A percentile compares a stretch with the other conserved stretches of the same genome.
These are phyloP conservation scores for Prosopis cineraria DNA, from an alignment of 306 rosid species.

Conservation along the genomic window DNA sequence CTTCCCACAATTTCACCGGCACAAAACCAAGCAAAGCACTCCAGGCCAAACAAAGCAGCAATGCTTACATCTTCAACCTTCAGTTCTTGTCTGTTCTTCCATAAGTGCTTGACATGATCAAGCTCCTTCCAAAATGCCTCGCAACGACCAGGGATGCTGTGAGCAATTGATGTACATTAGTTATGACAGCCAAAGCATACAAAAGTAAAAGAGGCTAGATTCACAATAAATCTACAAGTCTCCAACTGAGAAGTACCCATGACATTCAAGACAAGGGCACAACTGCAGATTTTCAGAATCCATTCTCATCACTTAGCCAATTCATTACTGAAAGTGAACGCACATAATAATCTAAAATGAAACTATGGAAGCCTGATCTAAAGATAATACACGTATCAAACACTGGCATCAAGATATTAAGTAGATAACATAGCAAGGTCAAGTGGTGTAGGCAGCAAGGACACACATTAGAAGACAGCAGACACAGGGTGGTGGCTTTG, in stretches of 20 bases:
- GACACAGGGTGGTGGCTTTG: neutral
- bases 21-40: conserved; percentile 82
- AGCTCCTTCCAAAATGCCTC: conserved; percentile 85
- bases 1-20: conserved; percentile 90
- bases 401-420: neutral
- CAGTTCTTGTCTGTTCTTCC: conserved; percentile 77
- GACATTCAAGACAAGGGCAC: neutral
- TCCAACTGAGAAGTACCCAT: neutral
- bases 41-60: conserved; percentile 92
- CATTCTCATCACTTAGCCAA: conserved; percentile 8
- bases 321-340: neutral
- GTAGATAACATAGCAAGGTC: neutral
- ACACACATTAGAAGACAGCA: neutral
- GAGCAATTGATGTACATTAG: conserved; percentile 28
- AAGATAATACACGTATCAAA: neutral
- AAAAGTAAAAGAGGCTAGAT: neutral
- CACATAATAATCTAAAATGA: conserved; percentile 7
- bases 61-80: conserved; percentile 92
- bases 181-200: neutral
- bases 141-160: conserved; percentile 76
- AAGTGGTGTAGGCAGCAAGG: neutral
- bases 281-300: neutral
- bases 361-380: neutral
- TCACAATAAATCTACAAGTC: neutral
- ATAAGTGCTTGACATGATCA: conserved; percentile 70